Conservation (phyloP, 768 basidiomycete species). For the Sarcodon sp. region DNA sequence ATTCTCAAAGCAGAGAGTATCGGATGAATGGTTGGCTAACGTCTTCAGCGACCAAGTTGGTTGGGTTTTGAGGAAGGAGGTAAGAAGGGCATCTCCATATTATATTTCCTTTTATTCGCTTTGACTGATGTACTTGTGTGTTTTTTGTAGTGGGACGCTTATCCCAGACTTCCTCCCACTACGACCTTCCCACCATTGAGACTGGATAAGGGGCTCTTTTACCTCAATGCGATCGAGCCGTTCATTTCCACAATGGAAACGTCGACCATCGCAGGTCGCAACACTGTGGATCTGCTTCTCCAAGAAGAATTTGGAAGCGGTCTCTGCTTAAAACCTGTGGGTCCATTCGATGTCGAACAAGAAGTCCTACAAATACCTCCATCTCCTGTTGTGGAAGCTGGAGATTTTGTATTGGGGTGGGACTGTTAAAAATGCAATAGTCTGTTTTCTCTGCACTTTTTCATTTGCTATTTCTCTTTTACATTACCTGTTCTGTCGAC, state of each 20-base stretch:
- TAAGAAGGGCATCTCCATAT: conserved; percentile 43
- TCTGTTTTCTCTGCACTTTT: not conserved
- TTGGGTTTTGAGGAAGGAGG: conserved; percentile 63
- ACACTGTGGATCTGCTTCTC: conserved; percentile 70
- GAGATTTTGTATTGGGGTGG: conserved; percentile 57
- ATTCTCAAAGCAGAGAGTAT: conserved; percentile 55
- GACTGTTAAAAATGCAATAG: conserved; percentile 35
- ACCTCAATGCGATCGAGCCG: conserved; percentile 89
- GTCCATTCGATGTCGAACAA: conserved; percentile 8
- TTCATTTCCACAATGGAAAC: conserved; percentile 94
- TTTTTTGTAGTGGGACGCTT: conserved; percentile 63
- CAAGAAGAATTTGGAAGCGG: conserved; percentile 58
- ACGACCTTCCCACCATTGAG: conserved; percentile 62
- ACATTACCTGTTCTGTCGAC: too few species aligned
- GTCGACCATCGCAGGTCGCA: conserved; percentile 71
- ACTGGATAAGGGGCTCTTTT: conserved; percentile 72
- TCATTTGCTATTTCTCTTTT: not conserved
- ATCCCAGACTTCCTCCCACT: conserved; percentile 61
- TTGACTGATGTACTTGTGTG: conserved; percentile 2
- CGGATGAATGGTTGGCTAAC: conserved; percentile 55
- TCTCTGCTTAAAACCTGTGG: conserved; percentile 41
- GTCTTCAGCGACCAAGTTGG: conserved; percentile 45
- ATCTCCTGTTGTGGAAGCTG: conserved; percentile 7
- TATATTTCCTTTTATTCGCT: conserved; percentile 4
- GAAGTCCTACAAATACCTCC: conserved; percentile 1